These are phyloP conservation scores for Scheffersomyces titani DNA, from an alignment of 1,139 yeast genomes.

Conservation along the genomic window DNA sequence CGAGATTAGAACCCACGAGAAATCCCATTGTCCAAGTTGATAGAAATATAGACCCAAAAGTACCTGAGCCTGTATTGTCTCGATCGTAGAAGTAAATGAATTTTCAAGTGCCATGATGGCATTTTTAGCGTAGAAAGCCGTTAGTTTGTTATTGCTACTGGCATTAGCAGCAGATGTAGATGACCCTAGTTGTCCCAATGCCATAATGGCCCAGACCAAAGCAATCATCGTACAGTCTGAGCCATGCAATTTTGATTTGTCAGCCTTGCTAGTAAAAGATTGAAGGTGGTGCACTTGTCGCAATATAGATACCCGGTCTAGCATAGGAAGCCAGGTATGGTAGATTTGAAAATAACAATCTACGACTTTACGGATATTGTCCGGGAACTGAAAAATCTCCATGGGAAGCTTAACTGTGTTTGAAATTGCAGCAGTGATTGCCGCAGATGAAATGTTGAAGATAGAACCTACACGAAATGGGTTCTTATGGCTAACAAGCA, in stretches of 20 bases:
- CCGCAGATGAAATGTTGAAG: slow-evolving; percentile 21
- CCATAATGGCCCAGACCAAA: slow-evolving; percentile 23
- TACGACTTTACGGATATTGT: slow-evolving; percentile 13
- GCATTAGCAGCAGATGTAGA: slow-evolving; percentile 2
- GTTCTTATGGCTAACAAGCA: slow-evolving; percentile 3
- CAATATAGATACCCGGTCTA: slow-evolving; percentile 18
- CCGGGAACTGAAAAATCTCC: slow-evolving; percentile 22
- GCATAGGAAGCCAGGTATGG: slow-evolving; percentile 24
- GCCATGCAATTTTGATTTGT: slow-evolving; percentile 6
- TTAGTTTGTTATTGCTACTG: slow-evolving; percentile 3
- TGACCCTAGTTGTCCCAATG: slow-evolving; percentile 15
- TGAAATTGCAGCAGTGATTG: slow-evolving; percentile 5
- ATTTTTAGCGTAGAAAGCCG: slow-evolving; percentile 18
- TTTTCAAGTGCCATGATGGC: slow-evolving; percentile 24
- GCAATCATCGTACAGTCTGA: slow-evolving; percentile 23
- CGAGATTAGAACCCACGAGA: slow-evolving; percentile 24
- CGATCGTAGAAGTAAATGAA: slow-evolving; percentile 24
- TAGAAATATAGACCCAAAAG: slow-evolving; percentile 22
- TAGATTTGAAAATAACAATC: slow-evolving; percentile 19
- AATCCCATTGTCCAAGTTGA: slow-evolving; percentile 27
- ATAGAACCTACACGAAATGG: slow-evolving; percentile 28
- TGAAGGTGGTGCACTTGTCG: slow-evolving; percentile 13
- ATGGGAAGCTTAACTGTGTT: slow-evolving; percentile 15
- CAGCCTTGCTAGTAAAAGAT: not conserved
- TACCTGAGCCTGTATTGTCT: slow-evolving; percentile 26